These are phyloP conservation scores for Mrakia frigida DNA, from an alignment of 768 basidiomycete genomes.

Conservation along the genomic window DNA sequence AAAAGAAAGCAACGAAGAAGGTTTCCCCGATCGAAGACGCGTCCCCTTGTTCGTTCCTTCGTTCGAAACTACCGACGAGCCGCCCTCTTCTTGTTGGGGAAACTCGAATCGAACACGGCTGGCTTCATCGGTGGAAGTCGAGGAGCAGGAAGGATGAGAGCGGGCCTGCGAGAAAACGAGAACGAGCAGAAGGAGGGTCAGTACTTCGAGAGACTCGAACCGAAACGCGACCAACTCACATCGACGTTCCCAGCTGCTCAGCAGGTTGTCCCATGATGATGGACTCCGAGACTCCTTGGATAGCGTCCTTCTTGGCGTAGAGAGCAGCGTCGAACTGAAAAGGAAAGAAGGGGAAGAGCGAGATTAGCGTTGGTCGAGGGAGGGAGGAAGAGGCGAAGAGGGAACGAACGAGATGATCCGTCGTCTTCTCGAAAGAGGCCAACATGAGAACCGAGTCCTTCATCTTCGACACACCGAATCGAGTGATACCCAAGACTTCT, in stretches of 20 bases:
- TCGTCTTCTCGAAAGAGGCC: conserved; percentile 98
- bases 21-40: neutral
- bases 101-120: conserved; percentile 24
- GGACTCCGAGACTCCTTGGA: conserved; percentile 96
- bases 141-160: conserved; percentile 26
- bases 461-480: conserved; percentile 99
- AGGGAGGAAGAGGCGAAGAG: neutral
- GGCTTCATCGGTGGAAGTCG: conserved; percentile 20
- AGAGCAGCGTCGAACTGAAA: conserved; percentile 82
- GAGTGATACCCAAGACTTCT: conserved; percentile 94
- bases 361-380: neutral
- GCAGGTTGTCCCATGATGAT: conserved; percentile 99
- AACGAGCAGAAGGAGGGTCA: neutral
- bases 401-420: conserved; percentile 68
- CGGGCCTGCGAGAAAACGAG: conserved; percentile 9
- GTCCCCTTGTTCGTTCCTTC: too few species aligned
- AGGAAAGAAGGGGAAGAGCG: neutral
- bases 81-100: conserved; percentile 23
- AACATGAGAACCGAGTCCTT: conserved; percentile 95
- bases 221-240: conserved; percentile 50
- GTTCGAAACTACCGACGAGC: neutral
- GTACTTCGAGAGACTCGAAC: neutral
- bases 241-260: conserved; percentile 86
- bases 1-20: neutral
- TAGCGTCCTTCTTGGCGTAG: conserved; percentile 88